Evolutionary conservation across 2,329 filamentous ascomycete genomes (phyloP).

Genomic region (Xylariaceae sp.): DNA sequence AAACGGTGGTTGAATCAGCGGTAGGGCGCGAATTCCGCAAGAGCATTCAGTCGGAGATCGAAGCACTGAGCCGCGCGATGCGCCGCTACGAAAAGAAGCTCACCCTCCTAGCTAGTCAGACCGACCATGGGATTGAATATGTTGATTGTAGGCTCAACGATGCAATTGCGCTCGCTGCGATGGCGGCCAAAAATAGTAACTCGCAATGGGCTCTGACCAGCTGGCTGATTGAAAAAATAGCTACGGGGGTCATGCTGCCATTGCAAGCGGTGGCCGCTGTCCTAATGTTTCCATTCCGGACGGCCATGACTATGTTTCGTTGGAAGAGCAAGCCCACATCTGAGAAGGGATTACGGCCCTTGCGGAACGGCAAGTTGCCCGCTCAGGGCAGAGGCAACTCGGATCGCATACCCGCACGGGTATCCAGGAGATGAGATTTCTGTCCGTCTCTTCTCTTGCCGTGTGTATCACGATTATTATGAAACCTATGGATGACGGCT

Average conservation of each 20-base stretch:
- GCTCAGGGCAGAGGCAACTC: slow-evolving; percentile 26
- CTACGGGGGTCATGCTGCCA: slow-evolving; percentile 48
- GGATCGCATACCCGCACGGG: slow-evolving; percentile 37
- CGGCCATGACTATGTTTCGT: slow-evolving; percentile 43
- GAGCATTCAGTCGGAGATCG: slow-evolving; percentile 78
- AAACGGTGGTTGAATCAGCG: slow-evolving; percentile 48
- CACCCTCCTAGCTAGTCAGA: slow-evolving; percentile 74
- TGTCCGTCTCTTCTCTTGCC: neutral
- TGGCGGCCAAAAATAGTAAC: slow-evolving; percentile 63
- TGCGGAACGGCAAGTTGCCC: slow-evolving; percentile 29
- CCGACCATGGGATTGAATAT: slow-evolving; percentile 74
- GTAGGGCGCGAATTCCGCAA: slow-evolving; percentile 66
- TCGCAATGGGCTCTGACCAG: slow-evolving; percentile 45
- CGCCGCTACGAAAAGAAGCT: slow-evolving; percentile 90
- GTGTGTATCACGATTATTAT: slow-evolving; percentile 1
- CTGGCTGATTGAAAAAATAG: slow-evolving; percentile 47
- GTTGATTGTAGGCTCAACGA: slow-evolving; percentile 77
- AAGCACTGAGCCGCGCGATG: slow-evolving; percentile 86
- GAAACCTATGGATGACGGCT: neutral
- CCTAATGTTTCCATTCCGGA: slow-evolving; percentile 51
- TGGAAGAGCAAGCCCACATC: slow-evolving; percentile 39
- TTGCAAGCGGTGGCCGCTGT: slow-evolving; percentile 48
- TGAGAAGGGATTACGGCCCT: slow-evolving; percentile 36
- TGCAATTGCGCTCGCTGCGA: slow-evolving; percentile 79
- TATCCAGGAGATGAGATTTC: slow-evolving; percentile 32